phyloP scores from a whole-genome alignment of 208 protist species.

The Angomonas desouzai region DNA sequence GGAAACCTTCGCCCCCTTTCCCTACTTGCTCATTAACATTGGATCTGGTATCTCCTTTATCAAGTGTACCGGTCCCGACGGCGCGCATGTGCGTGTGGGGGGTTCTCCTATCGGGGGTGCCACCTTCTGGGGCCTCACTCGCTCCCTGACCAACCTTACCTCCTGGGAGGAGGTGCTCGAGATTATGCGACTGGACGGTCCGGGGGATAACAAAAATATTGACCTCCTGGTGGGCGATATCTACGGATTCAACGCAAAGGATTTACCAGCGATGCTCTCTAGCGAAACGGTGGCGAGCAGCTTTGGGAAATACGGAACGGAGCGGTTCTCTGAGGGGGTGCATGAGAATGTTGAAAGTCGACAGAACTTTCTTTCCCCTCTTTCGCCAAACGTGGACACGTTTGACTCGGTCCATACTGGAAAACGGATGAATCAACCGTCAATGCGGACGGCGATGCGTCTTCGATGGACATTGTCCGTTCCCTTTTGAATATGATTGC shows the following conservation, averaged over 20 bases:
- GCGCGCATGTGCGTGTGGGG: conserved; percentile 90
- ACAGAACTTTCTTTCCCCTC: background rate
- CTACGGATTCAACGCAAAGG: conserved; percentile 94
- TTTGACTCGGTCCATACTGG: background rate
- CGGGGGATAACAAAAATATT: conserved; percentile 93
- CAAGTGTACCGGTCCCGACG: conserved; percentile 80
- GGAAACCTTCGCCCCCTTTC: conserved; percentile 65
- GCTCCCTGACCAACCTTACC: conserved; percentile 89
- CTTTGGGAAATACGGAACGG: conserved; percentile 86
- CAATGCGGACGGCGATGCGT: conserved; percentile 21
- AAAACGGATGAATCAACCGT: background rate
- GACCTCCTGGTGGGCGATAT: conserved; percentile 98
- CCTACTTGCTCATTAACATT: conserved; percentile 97
- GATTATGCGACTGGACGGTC: conserved; percentile 89
- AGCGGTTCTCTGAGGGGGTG: conserved; percentile 31
- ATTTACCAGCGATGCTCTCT: conserved; percentile 84
- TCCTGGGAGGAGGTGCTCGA: conserved; percentile 95
- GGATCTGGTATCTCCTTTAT: conserved; percentile 97
- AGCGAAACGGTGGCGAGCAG: conserved; percentile 83
- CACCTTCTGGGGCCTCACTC: conserved; percentile 96
- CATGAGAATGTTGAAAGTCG: background rate
- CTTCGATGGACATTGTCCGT: conserved; percentile 85
- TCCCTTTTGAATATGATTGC: conserved; percentile 94
- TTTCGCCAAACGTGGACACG: background rate
- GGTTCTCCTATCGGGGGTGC: conserved; percentile 95